Base-by-base conservation (phyloP, 805 yeast species). In the Cyberlindnera amylophila region DNA sequence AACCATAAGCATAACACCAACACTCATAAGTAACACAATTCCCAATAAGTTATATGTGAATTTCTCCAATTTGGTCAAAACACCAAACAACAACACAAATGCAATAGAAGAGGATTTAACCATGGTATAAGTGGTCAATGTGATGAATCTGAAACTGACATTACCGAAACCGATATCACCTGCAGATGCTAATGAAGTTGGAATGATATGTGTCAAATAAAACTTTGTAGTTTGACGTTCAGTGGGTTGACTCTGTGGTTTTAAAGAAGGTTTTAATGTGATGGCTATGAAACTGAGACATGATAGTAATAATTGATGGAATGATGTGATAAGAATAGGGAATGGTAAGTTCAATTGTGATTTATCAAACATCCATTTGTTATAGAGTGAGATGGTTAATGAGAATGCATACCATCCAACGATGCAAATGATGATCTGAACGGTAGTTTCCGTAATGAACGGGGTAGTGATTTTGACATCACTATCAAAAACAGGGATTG, bases 101-200 rank as follows among this genome's bases (percentile, higher is more conserved):
- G 90, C 82, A 38, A 93, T 74, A 13, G 91, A 78, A 6, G 93
- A 81, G 1, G 97, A 85, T 60, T 93, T 93, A 45, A 93, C 79
- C 88, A 91, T 89, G 8, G 98, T 91, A 63, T 90, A 93, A 35
- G 90, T 75, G 14, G 90, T 79, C 49, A 93, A 70, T 1, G 96
- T 77, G 36, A 93, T 84, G 57, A 77, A 81, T 49, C 82, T 71
- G 54, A 90, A 77, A 21, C 96, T 83, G 27, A 83, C 79, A 62
- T 93, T 93, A 24, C 96, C 91, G 49, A 89, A 71, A 1, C 99
- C 98, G 50, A 93, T 89, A 63, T 93, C 99, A 14, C 95, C 91
- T 2, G 95, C 88, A 2, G 90, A 78, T 0, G 96, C 93, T 12
- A 86, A 34, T 0, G 96, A 83, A 58, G 97, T 88, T 0, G 97